Evolutionary conservation across 352 stramenopile species (phyloP).

Genomic region (Globisporangium okanoganense): DNA sequence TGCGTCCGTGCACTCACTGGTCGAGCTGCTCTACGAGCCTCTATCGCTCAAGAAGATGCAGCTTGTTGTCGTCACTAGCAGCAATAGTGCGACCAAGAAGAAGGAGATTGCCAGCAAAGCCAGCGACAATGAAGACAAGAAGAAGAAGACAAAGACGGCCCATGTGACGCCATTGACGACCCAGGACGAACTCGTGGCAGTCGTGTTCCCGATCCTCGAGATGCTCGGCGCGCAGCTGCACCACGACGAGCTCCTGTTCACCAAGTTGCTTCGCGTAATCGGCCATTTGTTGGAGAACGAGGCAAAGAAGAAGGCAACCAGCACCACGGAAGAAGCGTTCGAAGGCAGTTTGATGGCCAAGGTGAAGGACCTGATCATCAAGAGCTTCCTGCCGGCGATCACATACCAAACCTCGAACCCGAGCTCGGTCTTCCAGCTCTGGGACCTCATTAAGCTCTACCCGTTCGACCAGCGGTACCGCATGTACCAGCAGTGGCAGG

Average conservation of each 20-base stretch:
- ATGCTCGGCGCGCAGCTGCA: slow-evolving; percentile 66
- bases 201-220: slow-evolving; percentile 56
- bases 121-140: background rate
- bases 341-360: slow-evolving; percentile 17
- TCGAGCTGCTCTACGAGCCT: slow-evolving; percentile 48
- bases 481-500: slow-evolving; percentile 79
- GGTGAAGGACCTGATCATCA: slow-evolving; percentile 51
- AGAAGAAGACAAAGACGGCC: slow-evolving; percentile 5
- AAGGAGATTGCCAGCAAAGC: background rate
- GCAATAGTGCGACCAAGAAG: background rate
- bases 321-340: slow-evolving; percentile 1
- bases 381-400: slow-evolving; percentile 69
- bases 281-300: slow-evolving; percentile 40
- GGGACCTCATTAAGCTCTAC: slow-evolving; percentile 76
- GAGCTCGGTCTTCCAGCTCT: slow-evolving; percentile 73
- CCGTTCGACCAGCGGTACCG: slow-evolving; percentile 78
- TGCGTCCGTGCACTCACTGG: slow-evolving; percentile 57
- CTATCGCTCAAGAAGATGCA: slow-evolving; percentile 52
- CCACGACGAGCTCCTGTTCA: slow-evolving; percentile 68
- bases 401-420: slow-evolving; percentile 75
- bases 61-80: slow-evolving; percentile 20
- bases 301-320: slow-evolving; percentile 18
- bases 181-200: slow-evolving; percentile 38
- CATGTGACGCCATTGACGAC: slow-evolving; percentile 35
- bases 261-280: slow-evolving; percentile 67